Base-by-base conservation (phyloP, 2,329 filamentous ascomycete genomes). In the Xenosphaeropsis pyriputrescens region DNA sequence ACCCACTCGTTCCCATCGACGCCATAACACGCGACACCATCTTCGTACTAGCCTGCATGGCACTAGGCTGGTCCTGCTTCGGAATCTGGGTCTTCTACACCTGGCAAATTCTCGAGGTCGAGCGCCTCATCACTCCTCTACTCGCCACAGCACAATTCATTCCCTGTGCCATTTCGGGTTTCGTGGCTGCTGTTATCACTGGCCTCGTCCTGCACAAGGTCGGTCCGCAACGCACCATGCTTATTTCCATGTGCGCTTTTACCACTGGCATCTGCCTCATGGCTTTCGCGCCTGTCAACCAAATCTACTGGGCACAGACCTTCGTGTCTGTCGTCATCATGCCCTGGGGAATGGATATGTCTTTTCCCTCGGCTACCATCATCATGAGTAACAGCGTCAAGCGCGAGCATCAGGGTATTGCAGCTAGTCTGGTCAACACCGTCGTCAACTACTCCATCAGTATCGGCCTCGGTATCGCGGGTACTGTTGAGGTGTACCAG, bases 231-330 rank as follows among this genome's bases (percentile, higher is more conserved):
- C 44, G 48, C 29, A 52, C 58, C 19, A 57, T 59, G 45, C 43
- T 57, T 14, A 39, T 49, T 31, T 19, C 40, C n/a, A 35, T 41
- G 40, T 32, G 17, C 13, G 53, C 55, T 1, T 65, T 64, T 49
- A 37, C 17, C 22, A 22, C 38, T 6, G 41, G 35, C 12, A 26
- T 18, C 4, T 43, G 50, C 4, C 37, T 52, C 13, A 34, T 50
- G 4, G 46, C 46, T 7, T 49, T 47, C 0, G 35, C 35, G 6
- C 50, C 50, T 2, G 38, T 49, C 4, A 15, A 40, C 3, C 49
- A 52, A 26, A 65, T 58, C 0, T 83, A 81, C 56, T 83, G 78
- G 78, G 61, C 60, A 14, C 69, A 78, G 43, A 62, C 67, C 0
- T 82, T 83, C 48, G 62, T 76, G 8, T 63, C 63, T 3, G 60